Conservation (phyloP, 805 yeast genomes). For the Starmera dryadoides region DNA sequence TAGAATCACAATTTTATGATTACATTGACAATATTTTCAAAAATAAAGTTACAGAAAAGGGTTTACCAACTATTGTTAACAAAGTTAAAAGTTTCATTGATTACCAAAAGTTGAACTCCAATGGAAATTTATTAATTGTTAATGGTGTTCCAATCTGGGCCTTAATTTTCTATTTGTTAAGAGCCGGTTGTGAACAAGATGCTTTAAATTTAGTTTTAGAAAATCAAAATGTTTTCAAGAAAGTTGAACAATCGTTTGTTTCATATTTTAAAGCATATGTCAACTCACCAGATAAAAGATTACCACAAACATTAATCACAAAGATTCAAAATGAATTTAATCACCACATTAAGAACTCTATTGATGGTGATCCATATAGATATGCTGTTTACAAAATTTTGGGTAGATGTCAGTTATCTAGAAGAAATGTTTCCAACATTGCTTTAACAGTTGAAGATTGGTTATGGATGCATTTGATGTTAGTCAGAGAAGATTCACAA, state of each 20-base stretch:
- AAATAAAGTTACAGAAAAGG: slow-evolving; percentile 48
- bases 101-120: slow-evolving; percentile 33
- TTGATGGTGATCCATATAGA: slow-evolving; percentile 79
- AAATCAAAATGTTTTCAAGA: slow-evolving; percentile 67
- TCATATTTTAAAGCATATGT: slow-evolving; percentile 67
- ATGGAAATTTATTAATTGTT: slow-evolving; percentile 51
- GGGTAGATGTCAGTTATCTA: slow-evolving; percentile 76
- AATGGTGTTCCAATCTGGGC: slow-evolving; percentile 97
- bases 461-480: slow-evolving; percentile 88
- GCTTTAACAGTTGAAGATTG: slow-evolving; percentile 86
- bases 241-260: slow-evolving; percentile 80
- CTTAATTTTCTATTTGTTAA: slow-evolving; percentile 68
- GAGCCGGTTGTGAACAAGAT: slow-evolving; percentile 78
- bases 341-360: slow-evolving; percentile 65
- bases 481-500: slow-evolving; percentile 52
- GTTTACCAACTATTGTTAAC: slow-evolving; percentile 63
- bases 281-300: slow-evolving; percentile 40
- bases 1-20: slow-evolving; percentile 73
- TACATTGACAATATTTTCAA: slow-evolving; percentile 61
- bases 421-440: slow-evolving; percentile 60
- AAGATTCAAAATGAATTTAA: slow-evolving; percentile 74
- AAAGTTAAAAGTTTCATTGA: slow-evolving; percentile 62
- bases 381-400: slow-evolving; percentile 85
- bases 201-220: slow-evolving; percentile 63
- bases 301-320: slow-evolving; percentile 62